A percentile compares a stretch with the other conserved stretches of the same genome.
These are phyloP conservation scores for Malus hybrid DNA, from an alignment of 331 rosid genomes.

Conservation along the genomic window DNA sequence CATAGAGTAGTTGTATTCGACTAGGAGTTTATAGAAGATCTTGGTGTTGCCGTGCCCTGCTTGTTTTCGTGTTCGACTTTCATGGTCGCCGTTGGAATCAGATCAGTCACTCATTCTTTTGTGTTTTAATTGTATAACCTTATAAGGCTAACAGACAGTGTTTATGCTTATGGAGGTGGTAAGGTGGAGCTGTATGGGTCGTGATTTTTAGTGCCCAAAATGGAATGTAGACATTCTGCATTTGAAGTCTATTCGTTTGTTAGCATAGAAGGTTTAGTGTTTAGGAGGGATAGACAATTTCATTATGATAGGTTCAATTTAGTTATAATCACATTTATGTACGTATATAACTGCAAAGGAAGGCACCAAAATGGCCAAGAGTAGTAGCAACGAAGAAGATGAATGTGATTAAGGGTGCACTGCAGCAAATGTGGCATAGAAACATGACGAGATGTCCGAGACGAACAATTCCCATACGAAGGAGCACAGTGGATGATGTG, in stretches of 20 bases:
- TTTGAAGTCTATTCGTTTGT: background rate
- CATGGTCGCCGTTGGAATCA: too few relatives aligned
- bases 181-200: background rate
- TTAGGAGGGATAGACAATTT: background rate
- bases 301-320: background rate
- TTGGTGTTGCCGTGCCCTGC: too few relatives aligned
- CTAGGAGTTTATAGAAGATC: too few relatives aligned
- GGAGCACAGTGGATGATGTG: too few relatives aligned
- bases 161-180: too few relatives aligned
- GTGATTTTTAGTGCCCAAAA: background rate
- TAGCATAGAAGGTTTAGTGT: background rate
- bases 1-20: too few relatives aligned
- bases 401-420: slow-evolving; percentile 1
- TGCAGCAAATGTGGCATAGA: background rate
- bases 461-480: too few relatives aligned
- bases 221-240: background rate
- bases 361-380: slow-evolving; percentile 52
- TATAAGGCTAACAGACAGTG: too few relatives aligned
- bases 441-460: too few relatives aligned
- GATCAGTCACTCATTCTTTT: too few relatives aligned
- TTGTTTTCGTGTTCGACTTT: too few relatives aligned
- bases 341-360: slow-evolving; percentile 33
- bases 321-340: background rate
- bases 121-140: too few relatives aligned
- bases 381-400: background rate